phyloP scores from a whole-genome alignment of 192 early-diverging fungal species.

The Tieghemiomyces parasiticus region DNA sequence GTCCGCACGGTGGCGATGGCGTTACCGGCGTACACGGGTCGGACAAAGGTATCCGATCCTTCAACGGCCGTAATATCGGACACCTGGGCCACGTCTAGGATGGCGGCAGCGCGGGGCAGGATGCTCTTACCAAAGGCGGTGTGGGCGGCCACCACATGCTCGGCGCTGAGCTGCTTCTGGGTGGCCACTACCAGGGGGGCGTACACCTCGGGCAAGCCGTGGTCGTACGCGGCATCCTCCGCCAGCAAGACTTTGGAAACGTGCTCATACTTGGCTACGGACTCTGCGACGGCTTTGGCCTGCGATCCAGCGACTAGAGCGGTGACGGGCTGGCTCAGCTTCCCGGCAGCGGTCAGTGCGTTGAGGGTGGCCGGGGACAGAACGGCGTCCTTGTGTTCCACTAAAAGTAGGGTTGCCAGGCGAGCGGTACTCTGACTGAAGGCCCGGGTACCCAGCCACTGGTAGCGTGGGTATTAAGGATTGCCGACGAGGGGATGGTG shows the following conservation, averaged over 20 bases:
- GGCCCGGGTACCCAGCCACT: neutral
- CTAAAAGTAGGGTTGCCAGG: conserved; percentile 68
- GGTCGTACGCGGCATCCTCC: conserved; percentile 60
- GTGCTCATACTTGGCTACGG: conserved; percentile 44
- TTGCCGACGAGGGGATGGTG: too few relatives aligned
- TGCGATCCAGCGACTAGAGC: conserved; percentile 73
- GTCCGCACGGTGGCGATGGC: conserved; percentile 93
- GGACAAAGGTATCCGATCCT: conserved; percentile 74
- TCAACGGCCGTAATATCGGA: conserved; percentile 78
- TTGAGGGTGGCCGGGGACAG: conserved; percentile 62
- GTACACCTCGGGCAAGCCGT: conserved; percentile 64
- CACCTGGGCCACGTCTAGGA: conserved; percentile 79
- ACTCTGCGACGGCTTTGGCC: conserved; percentile 44
- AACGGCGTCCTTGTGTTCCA: conserved; percentile 73
- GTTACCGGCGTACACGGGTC: conserved; percentile 97
- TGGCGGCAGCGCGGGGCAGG: conserved; percentile 81
- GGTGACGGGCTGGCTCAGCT: conserved; percentile 68
- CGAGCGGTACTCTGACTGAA: conserved; percentile 25
- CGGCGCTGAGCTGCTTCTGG: conserved; percentile 51
- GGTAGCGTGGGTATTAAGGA: too few relatives aligned
- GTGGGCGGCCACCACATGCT: conserved; percentile 80
- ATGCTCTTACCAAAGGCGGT: conserved; percentile 89
- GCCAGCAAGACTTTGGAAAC: conserved; percentile 76
- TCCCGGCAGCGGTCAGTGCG: conserved; percentile 73
- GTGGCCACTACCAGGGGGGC: conserved; percentile 58